phyloP scores from a whole-genome alignment of 1,139 yeast species.

The Scheffersomyces stambukii region DNA sequence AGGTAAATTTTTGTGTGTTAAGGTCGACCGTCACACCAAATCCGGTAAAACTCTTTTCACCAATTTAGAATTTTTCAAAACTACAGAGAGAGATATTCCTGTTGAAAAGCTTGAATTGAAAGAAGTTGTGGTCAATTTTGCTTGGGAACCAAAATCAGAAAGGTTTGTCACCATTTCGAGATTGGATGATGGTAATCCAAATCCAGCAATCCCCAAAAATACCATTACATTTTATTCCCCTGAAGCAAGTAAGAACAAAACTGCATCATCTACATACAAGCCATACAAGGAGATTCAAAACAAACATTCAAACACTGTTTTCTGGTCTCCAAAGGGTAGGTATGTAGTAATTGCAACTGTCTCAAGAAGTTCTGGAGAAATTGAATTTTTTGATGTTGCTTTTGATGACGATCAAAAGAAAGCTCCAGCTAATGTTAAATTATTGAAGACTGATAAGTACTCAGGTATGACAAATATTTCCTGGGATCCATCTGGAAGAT shows the following conservation, averaged over 20 bases:
- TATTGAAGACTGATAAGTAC: slow-evolving; percentile 59
- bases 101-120: slow-evolving; percentile 92
- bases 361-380: slow-evolving; percentile 58
- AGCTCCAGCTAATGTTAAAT: slow-evolving; percentile 56
- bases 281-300: slow-evolving; percentile 48
- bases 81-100: slow-evolving; percentile 86
- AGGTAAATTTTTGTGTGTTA: slow-evolving; percentile 82
- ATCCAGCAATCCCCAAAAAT: slow-evolving; percentile 70
- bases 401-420: slow-evolving; percentile 63
- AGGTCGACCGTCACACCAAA: slow-evolving; percentile 96
- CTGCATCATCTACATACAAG: slow-evolving; percentile 48
- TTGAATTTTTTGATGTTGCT: slow-evolving; percentile 85
- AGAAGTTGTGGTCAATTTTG: slow-evolving; percentile 83
- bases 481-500: slow-evolving; percentile 98
- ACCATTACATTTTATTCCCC: slow-evolving; percentile 78
- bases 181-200: slow-evolving; percentile 56
- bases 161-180: slow-evolving; percentile 78
- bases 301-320: slow-evolving; percentile 68
- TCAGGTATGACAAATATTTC: slow-evolving; percentile 79
- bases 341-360: slow-evolving; percentile 76
- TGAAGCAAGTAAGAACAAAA: slow-evolving; percentile 92
- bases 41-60: slow-evolving; percentile 90
- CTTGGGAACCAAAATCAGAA: slow-evolving; percentile 94
- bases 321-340: slow-evolving; percentile 94
- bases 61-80: slow-evolving; percentile 87